These are phyloP conservation scores for Pythium sukuiense DNA, from an alignment of 352 stramenopile species.

Conservation along the genomic window DNA sequence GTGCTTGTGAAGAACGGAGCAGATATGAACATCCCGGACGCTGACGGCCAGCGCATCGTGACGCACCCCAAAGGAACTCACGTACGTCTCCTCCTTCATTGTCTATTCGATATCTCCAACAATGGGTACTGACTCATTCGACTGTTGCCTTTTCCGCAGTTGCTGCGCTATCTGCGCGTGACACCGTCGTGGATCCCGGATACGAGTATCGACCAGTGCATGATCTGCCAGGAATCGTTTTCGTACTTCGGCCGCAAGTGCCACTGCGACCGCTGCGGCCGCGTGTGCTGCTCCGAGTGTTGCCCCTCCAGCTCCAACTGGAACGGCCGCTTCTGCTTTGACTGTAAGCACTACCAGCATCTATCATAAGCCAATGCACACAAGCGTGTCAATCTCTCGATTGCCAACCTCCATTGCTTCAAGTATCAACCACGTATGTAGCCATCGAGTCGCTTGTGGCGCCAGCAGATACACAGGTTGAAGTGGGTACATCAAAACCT, in stretches of 20 bases:
- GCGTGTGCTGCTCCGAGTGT: slow-evolving; percentile 79
- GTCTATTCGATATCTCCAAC: no score
- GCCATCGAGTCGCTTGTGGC: background rate
- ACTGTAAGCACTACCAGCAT: slow-evolving; percentile 77
- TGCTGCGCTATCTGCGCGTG: slow-evolving; percentile 53
- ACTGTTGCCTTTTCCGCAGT: slow-evolving; percentile 18
- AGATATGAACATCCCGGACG: slow-evolving; percentile 72
- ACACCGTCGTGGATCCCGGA: slow-evolving; percentile 71
- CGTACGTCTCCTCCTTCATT: slow-evolving; percentile 34
- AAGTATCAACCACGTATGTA: background rate
- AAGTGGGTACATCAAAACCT: slow-evolving; percentile 19
- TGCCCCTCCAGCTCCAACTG: slow-evolving; percentile 63
- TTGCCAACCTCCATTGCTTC: background rate
- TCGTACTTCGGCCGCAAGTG: slow-evolving; percentile 69
- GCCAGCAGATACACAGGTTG: slow-evolving; percentile 10
- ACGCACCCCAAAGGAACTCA: slow-evolving; percentile 57
- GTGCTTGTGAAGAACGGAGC: slow-evolving; percentile 63
- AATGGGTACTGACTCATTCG: no score
- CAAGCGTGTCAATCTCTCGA: background rate
- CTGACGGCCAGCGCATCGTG: slow-evolving; percentile 54
- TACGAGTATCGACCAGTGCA: slow-evolving; percentile 53
- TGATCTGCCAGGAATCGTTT: slow-evolving; percentile 74
- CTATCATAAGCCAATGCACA: slow-evolving; percentile 28
- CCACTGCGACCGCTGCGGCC: slow-evolving; percentile 72
- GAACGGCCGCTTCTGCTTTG: slow-evolving; percentile 75